Base-by-base conservation (phyloP, 2,329 filamentous ascomycete species). In the Triangularia setosa region DNA sequence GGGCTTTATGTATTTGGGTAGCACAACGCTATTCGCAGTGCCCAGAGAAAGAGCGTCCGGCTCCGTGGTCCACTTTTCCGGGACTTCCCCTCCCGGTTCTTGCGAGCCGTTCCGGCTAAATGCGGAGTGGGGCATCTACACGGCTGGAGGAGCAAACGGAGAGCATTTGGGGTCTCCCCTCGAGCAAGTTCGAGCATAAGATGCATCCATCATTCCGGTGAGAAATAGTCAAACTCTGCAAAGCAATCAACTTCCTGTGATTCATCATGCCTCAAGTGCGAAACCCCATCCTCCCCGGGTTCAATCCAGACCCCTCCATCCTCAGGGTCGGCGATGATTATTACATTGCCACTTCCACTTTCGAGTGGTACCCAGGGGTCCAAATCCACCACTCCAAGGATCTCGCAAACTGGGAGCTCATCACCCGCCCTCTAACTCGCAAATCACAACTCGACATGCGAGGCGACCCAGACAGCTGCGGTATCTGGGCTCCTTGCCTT, bases 401-500 rank as follows among this genome's bases (percentile, higher is more conserved):
- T 63, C 76, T 84, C 3, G 81, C 81, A 35, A 84, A 84, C 72
- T 84, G 83, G 83, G 75, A 77, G 9, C 75, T 84, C 4, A 69
- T 77, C 11, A 75, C 72, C 0, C 80, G 82, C 0, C 83, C 83
- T 0, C 73, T 85, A 30, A 80, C 62, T 21, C 80, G 83, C 66
- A 80, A 79, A 69, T 76, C 72, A 56, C 83, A 85, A 72, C 77
- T 85, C 2, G 82, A 85, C 68, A 83, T 86, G 82, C 81, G 84
- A 16, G 83, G 83, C n/a, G 77, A 85, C 69, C 84, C 84, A 0
- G 84, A 87, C 71, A 84, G 82, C 72, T 85, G 84, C 69, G 84
- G 84, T 40, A 76, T 89, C n/a, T 89, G 86, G 84, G 86, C 86
- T 1, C 87, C 87, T 0, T 89, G 86, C 69, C 78, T 89, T 21